phyloP scores from a whole-genome alignment of 164 flowering plant species.

The Saururus chinensis region DNA sequence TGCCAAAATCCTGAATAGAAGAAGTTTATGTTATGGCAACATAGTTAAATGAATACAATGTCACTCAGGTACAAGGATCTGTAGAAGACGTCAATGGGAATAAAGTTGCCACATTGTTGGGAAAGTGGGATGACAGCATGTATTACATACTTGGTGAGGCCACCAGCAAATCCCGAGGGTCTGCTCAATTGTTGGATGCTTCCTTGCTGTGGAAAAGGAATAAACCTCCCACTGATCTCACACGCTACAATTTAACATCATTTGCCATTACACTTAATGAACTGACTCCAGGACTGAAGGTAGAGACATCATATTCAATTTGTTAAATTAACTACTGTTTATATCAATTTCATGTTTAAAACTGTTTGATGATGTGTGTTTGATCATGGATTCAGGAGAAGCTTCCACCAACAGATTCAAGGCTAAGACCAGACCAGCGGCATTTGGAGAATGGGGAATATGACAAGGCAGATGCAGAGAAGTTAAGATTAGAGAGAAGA shows the following conservation, averaged over 20 bases:
- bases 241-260: constrained; percentile 81
- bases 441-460: constrained; percentile 89
- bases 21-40: background rate
- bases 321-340: constrained; percentile 10
- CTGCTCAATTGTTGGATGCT: constrained; percentile 25
- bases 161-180: constrained; percentile 32
- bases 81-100: constrained; percentile 64
- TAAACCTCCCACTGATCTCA: constrained; percentile 49
- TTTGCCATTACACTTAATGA: constrained; percentile 88
- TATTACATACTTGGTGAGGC: constrained; percentile 45
- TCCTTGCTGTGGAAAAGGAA: constrained; percentile 63
- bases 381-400: constrained; percentile 79
- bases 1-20: background rate
- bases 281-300: constrained; percentile 78
- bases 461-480: constrained; percentile 82
- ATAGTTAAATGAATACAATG: background rate
- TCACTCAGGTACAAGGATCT: constrained; percentile 60
- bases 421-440: constrained; percentile 93
- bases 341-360: constrained; percentile 33
- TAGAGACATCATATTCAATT: constrained; percentile 24
- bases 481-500: constrained; percentile 70
- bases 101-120: constrained; percentile 56
- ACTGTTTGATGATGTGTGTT: constrained; percentile 46
- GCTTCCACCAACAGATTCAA: constrained; percentile 93
- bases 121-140: constrained; percentile 92